Conservation (phyloP, 2,329 filamentous ascomycete species). For the Corynespora cassiicola region DNA sequence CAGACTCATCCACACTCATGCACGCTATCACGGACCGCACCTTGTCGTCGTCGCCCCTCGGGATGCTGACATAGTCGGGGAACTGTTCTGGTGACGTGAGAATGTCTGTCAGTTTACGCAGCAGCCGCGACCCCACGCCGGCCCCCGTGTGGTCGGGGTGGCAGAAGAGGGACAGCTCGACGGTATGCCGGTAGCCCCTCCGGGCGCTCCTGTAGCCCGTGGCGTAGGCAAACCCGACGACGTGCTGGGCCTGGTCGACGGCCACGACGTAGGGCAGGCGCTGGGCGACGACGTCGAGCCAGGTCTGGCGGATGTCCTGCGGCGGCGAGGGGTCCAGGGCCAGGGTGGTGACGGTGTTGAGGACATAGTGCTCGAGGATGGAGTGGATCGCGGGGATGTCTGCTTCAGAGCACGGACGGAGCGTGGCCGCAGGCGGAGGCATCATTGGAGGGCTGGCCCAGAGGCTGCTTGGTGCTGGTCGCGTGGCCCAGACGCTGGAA, state of each 20-base stretch:
- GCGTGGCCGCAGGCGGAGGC: constrained; percentile 33
- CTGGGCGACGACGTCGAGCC: constrained; percentile 25
- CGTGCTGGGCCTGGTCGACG: constrained; percentile 24
- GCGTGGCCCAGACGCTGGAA: constrained; percentile 33
- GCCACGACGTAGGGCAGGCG: constrained; percentile 48
- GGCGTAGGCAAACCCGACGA: constrained; percentile 45
- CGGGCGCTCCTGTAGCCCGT: constrained; percentile 41
- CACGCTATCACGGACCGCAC: constrained; percentile 45
- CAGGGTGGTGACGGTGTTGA: constrained; percentile 47
- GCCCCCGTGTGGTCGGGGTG: constrained; percentile 39
- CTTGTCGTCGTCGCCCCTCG: constrained; percentile 19
- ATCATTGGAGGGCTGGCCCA: constrained; percentile 41
- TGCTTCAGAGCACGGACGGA: constrained; percentile 39
- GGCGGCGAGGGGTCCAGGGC: constrained; percentile 32
- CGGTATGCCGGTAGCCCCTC: constrained; percentile 48
- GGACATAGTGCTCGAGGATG: constrained; percentile 48
- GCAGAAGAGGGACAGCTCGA: constrained; percentile 49
- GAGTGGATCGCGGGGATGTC: constrained; percentile 44
- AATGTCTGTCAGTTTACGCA: constrained; percentile 35
- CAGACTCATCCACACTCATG: constrained; percentile 47
- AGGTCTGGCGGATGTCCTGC: constrained; percentile 35
- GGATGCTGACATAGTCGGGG: constrained; percentile 14
- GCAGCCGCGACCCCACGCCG: constrained; percentile 41
- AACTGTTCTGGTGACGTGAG: constrained; percentile 24
- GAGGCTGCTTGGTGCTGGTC: constrained; percentile 24